A percentile compares a stretch with the other conserved stretches of the same genome.
Conservation (phyloP, 768 basidiomycete genomes). For the Auriscalpium vulgare region DNA sequence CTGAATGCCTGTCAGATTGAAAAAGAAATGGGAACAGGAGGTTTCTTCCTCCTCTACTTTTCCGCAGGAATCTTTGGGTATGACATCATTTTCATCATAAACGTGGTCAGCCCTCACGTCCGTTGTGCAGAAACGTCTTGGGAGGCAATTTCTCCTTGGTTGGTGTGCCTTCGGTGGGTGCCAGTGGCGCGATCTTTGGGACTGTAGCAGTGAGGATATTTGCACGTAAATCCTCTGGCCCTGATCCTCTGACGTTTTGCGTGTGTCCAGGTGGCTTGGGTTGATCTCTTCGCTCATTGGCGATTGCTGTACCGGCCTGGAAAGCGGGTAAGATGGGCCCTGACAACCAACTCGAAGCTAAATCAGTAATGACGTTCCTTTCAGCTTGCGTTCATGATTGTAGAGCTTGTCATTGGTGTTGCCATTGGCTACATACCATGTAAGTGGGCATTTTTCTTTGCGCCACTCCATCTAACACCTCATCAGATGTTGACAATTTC, state of each 20-base stretch:
- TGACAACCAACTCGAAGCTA: background rate
- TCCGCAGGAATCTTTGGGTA: constrained; percentile 91
- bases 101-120: background rate
- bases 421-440: constrained; percentile 81
- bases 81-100: constrained; percentile 11
- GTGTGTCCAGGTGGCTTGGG: constrained; percentile 56
- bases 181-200: constrained; percentile 89
- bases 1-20: constrained; percentile 49
- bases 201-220: constrained; percentile 59
- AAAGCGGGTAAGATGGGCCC: constrained; percentile 46
- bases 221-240: background rate
- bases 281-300: constrained; percentile 92
- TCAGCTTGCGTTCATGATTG: constrained; percentile 74
- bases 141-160: constrained; percentile 92
- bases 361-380: background rate
- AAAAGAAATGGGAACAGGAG: constrained; percentile 82
- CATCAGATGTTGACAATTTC: constrained; percentile 81
- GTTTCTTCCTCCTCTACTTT: constrained; percentile 82
- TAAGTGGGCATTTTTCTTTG: constrained; percentile 26
- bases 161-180: constrained; percentile 84
- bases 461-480: background rate
- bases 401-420: constrained; percentile 83
- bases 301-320: constrained; percentile 76
- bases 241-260: background rate
- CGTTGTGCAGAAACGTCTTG: constrained; percentile 55